A percentile compares a stretch with the other conserved stretches of the same genome.
phyloP scores from a whole-genome alignment of 805 yeast species.

The Lipomyces kockii region DNA sequence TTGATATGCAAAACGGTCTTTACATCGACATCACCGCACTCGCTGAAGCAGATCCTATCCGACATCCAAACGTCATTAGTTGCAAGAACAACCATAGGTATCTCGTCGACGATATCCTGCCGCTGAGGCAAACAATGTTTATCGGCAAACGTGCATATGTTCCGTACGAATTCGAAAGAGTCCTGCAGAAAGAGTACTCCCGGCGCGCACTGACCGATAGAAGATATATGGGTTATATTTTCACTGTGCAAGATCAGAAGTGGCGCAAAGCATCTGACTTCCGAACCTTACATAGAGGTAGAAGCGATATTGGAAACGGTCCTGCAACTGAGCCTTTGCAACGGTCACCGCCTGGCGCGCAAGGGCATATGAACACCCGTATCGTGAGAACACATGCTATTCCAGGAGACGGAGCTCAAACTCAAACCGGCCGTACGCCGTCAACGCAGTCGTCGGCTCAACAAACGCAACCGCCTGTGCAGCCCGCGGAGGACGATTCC shows the following conservation, averaged over 20 bases:
- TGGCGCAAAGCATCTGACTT: slow-evolving; percentile 15
- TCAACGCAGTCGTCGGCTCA: background rate
- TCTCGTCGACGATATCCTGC: slow-evolving; percentile 54
- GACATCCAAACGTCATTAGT: slow-evolving; percentile 40
- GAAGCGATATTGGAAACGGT: background rate
- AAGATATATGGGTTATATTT: slow-evolving; percentile 22
- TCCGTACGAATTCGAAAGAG: slow-evolving; percentile 49
- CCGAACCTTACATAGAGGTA: background rate
- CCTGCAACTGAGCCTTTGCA: background rate
- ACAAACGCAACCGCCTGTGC: no score
- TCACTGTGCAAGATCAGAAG: slow-evolving; percentile 18
- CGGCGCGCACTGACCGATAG: slow-evolving; percentile 30
- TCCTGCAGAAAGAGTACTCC: slow-evolving; percentile 50
- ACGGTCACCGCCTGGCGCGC: background rate
- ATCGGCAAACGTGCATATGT: slow-evolving; percentile 61
- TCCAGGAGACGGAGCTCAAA: background rate
- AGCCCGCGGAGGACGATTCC: background rate
- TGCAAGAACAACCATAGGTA: slow-evolving; percentile 66
- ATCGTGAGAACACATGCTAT: background rate
- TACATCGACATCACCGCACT: slow-evolving; percentile 64
- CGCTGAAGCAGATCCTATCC: slow-evolving; percentile 40
- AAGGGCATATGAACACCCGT: background rate
- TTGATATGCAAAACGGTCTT: slow-evolving; percentile 63
- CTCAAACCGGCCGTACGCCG: background rate
- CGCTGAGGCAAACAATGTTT: slow-evolving; percentile 58